Base-by-base conservation (phyloP, 345 rosid genomes). In the Eucalyptus marginata region DNA sequence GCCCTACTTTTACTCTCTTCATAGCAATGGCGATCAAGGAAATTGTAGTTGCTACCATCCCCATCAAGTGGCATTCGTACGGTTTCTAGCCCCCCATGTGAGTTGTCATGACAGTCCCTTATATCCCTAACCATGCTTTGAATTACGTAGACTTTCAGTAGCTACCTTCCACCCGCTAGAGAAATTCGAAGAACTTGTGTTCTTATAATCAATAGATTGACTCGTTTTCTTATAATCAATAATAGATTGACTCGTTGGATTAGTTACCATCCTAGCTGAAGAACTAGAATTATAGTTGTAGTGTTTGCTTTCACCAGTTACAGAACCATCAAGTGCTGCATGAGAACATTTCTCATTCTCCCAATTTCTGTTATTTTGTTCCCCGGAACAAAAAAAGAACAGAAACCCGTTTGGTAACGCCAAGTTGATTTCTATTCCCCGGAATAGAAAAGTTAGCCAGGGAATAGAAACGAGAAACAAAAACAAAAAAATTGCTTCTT, bases 111-210 rank as follows among this genome's bases (percentile, higher is more conserved):
- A 36, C 36, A 36, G 36, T 36, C 36, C 36, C 36, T 36, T 36
- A 36, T 36, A 36, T 36, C 36, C 36, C 36, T 36, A 36, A 36
- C 36, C 88, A 7, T 84, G 86, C 68, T 90, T 89, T 44, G 66
- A 89, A 85, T 90, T 89, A 52, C 68, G 87, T 87, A 43, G 43
- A 81, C 86, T 66, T 88, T 90, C 90, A 89, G 56, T 89, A 90
- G 88, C 93, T 49, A 66, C 86, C 20, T 83, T 86, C 95, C 94
- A 94, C 54, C 64, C 79, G 16, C 71, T 87, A 36, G 58, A 85
- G 54, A 14, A 62, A 43, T 49, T 36, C 22, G 20, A 27, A 83
- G 27, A 13, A 31, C 18, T 29, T 25, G 87, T 54, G 44, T 31
- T 66, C 13, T 14, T 27, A 47, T 31, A 64, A 22, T 52, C 80